Evolutionary conservation across 1,284 basidiomycete species (phyloP).

Genomic region (Cutaneotrichosporon spelunceum): DNA sequence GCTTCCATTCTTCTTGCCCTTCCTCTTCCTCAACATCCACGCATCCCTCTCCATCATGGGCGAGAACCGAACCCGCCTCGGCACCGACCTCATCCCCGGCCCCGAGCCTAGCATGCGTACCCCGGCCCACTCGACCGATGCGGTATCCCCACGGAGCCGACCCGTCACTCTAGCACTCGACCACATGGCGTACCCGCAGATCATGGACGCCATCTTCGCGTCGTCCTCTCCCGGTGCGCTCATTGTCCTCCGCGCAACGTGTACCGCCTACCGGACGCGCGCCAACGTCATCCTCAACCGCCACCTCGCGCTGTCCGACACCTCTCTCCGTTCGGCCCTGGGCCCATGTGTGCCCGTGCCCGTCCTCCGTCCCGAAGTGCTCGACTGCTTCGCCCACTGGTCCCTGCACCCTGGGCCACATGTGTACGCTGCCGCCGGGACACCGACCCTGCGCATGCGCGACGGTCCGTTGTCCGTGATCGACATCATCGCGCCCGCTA

Average conservation of each 20-base stretch:
- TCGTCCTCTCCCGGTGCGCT: not conserved
- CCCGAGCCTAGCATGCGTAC: not conserved
- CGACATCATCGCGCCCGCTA: not conserved
- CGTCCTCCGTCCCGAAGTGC: not conserved
- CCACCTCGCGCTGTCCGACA: not conserved
- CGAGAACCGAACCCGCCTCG: too few relatives aligned
- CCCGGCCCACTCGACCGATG: not conserved
- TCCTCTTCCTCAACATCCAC: too few relatives aligned
- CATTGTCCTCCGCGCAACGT: not conserved
- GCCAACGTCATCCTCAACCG: not conserved
- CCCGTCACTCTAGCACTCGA: not conserved
- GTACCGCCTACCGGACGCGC: not conserved
- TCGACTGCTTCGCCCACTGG: not conserved
- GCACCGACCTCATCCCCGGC: too few relatives aligned
- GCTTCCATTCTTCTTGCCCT: too few relatives aligned
- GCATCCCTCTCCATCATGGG: too few relatives aligned
- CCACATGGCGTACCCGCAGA: not conserved
- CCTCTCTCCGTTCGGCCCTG: not conserved
- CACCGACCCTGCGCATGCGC: not conserved
- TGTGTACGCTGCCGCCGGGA: not conserved
- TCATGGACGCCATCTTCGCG: not conserved
- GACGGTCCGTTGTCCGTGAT: not conserved
- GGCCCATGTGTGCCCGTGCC: not conserved
- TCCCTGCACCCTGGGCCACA: not conserved
- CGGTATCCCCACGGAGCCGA: not conserved